A percentile compares a stretch with the other conserved stretches of the same genome.
phyloP scores from a whole-genome alignment of 2,329 filamentous ascomycete genomes.

The Penicillium aurantiogriseum region DNA sequence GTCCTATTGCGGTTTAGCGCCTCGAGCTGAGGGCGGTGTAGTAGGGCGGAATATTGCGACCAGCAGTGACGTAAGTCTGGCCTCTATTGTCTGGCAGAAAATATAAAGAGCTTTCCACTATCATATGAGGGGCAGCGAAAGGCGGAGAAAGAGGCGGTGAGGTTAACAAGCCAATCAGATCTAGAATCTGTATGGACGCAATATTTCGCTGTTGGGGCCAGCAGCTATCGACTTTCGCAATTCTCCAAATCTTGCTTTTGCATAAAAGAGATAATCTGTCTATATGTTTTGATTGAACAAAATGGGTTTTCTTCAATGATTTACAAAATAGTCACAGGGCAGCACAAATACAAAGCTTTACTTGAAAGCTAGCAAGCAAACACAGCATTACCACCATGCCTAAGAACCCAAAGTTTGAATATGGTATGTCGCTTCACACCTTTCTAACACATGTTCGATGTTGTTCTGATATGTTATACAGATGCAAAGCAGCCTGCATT shows the following conservation, averaged over 20 bases:
- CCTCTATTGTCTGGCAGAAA: not conserved
- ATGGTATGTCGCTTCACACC: conserved; percentile 32
- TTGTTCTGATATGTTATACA: conserved; percentile 15
- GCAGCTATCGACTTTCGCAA: not conserved
- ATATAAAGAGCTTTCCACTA: not conserved
- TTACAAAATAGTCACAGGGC: not conserved
- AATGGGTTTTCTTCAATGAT: conserved; percentile 10
- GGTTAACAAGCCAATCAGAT: not conserved
- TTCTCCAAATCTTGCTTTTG: not conserved
- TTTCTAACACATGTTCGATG: not conserved
- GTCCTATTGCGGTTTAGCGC: conserved; percentile 36
- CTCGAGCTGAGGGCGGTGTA: conserved; percentile 24
- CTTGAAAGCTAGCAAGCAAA: conserved; percentile 8
- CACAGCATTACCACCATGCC: conserved; percentile 31
- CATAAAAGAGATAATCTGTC: not conserved
- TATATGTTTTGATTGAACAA: not conserved
- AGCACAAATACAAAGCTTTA: conserved; percentile 17
- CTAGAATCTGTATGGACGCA: not conserved
- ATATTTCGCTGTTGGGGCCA: not conserved
- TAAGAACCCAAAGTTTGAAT: conserved; percentile 46
- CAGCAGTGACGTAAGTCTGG: not conserved
- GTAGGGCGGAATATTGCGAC: not conserved
- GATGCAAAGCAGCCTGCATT: conserved; percentile 46
- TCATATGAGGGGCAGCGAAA: too few relatives aligned
- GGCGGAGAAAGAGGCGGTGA: not conserved